phyloP scores from a whole-genome alignment of 257 asterid genomes.

The Mentha longifolia region DNA sequence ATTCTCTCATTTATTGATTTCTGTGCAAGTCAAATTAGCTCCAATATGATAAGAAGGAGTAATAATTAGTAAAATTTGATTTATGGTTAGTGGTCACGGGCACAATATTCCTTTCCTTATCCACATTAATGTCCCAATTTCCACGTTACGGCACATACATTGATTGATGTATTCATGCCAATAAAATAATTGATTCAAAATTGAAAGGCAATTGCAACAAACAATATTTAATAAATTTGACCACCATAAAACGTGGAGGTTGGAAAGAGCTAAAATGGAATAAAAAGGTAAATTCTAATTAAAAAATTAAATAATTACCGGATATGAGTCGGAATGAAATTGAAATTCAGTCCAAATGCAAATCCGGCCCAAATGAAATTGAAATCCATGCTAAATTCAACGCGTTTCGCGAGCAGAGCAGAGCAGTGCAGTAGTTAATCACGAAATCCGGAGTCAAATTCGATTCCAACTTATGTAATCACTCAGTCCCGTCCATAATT shows the following conservation, averaged over 20 bases:
- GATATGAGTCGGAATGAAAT: slow-evolving; percentile 87
- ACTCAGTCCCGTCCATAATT: too few species aligned
- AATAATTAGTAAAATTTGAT: neutral
- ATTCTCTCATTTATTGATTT: too few species aligned
- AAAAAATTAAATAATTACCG: neutral
- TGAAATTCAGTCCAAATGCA: slow-evolving; percentile 56
- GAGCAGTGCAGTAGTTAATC: slow-evolving; percentile 33
- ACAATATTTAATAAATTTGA: neutral
- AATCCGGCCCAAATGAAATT: slow-evolving; percentile 51
- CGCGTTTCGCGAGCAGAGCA: slow-evolving; percentile 49
- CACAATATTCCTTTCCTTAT: slow-evolving; percentile 25
- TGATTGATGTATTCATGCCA: slow-evolving; percentile 17
- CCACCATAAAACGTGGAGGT: neutral
- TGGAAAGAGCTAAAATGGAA: too few species aligned
- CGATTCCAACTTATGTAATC: slow-evolving; percentile 16
- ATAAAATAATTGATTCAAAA: neutral
- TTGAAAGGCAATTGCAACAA: neutral
- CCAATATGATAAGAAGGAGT: too few species aligned
- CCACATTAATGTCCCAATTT: slow-evolving; percentile 21
- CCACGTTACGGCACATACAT: slow-evolving; percentile 5
- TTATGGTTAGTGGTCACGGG: too few species aligned
- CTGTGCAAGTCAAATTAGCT: too few species aligned
- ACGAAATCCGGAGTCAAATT: slow-evolving; percentile 43
- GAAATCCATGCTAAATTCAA: slow-evolving; percentile 56
- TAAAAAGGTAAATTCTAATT: too few species aligned